These are phyloP conservation scores for Chaetoceros muelleri DNA, from an alignment of 108 stramenopile genomes.

Conservation along the genomic window DNA sequence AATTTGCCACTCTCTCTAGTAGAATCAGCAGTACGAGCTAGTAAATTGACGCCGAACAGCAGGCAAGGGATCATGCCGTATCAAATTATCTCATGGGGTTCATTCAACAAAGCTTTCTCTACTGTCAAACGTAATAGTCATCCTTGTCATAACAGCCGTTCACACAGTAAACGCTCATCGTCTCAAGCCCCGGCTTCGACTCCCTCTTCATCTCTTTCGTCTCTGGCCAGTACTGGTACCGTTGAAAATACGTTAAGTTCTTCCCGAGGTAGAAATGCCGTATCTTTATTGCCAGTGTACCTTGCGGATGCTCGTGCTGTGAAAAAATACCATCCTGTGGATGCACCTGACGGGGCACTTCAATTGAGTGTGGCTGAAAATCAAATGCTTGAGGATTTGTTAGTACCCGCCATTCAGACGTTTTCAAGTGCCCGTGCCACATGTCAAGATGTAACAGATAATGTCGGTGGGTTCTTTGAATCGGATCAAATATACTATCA, in stretches of 20 bases:
- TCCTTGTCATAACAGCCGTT: no score
- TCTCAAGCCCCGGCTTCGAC: no score
- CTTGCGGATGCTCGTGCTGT: slow-evolving; percentile 62
- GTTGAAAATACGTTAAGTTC: slow-evolving; percentile 11
- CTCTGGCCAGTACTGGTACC: background rate
- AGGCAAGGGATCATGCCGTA: no score
- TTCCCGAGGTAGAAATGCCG: slow-evolving; percentile 32
- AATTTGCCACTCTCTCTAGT: no score
- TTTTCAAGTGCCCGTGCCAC: slow-evolving; percentile 9
- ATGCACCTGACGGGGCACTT: slow-evolving; percentile 50
- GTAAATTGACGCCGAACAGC: no score
- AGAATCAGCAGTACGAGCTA: no score
- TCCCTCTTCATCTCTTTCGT: background rate
- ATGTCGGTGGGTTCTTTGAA: slow-evolving; percentile 21
- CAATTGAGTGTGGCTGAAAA: slow-evolving; percentile 76
- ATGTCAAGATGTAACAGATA: background rate
- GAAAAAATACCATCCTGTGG: slow-evolving; percentile 26
- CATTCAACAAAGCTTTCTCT: no score
- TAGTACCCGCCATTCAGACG: slow-evolving; percentile 32
- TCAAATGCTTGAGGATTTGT: slow-evolving; percentile 62
- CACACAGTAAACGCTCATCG: no score
- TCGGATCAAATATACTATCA: slow-evolving; percentile 79
- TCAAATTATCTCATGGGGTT: no score
- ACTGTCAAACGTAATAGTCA: no score
- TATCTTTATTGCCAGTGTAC: slow-evolving; percentile 49